Evolutionary conservation across 2,329 filamentous ascomycete genomes (phyloP), one percentile per base, ranked within the genome.

Genomic region (Nigrospora sphaerica): DNA sequence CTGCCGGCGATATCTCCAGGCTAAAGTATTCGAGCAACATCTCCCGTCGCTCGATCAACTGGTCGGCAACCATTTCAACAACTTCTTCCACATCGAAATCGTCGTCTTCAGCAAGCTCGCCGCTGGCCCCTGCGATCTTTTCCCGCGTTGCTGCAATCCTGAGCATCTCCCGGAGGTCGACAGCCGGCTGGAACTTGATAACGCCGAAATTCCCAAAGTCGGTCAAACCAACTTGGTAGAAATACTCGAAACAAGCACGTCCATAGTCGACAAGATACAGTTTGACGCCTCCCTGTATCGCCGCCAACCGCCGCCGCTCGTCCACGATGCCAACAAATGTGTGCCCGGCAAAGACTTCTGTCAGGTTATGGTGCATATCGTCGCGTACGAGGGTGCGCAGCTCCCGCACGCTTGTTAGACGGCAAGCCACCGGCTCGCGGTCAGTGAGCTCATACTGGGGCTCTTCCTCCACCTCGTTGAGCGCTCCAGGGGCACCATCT

Each of bases 301-400:
- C 90, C n/a, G 84, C 91, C 12, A 98, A 80, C 12, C 93, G 86
- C 42, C 89, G 84, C 36, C 77, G 79, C 58, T 92, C 86, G 59
- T 98, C 93, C 2, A 97, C 88, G 23, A 98, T 75, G 3, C 93
- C 93, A 41, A 98, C 88, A 63, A 96, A 98, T 1, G 88, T 95
- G 61, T 95, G 90, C 17, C 82, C 83, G 12, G 87, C 83, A 57
- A 97, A 88, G 13, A 93, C 81, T 48, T 96, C 90, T 1, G 88
- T 95, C 34, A 98, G 74, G 45, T 86, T 86, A 54, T 85, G 81
- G 65, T 98, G 90, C 73, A 91, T 88, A 3, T 81, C 75, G 33
- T 88, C 83, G 17, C 91, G 84, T 13, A 97, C 91, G 47, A 81
- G 77, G 13, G 86, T 79, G 18, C 92, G 88, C 12, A 98, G 79